phyloP scores from a whole-genome alignment of 108 stramenopile species.

The Seminavis robusta region DNA sequence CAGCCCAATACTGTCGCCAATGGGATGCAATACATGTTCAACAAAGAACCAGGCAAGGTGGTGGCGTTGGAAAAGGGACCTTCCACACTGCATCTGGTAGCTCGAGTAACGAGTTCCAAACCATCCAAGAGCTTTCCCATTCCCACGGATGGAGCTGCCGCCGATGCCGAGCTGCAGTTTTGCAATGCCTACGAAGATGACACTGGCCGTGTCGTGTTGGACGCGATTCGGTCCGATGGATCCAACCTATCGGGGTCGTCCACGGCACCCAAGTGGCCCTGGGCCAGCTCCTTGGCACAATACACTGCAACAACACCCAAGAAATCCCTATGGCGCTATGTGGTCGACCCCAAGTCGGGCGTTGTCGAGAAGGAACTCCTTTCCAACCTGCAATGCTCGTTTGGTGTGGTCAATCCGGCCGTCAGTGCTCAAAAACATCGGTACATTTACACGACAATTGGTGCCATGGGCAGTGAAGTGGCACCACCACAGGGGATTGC shows the following conservation, averaged over 20 bases:
- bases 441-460: conserved; percentile 64
- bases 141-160: conserved; percentile 53
- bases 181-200: conserved; percentile 77
- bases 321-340: conserved; percentile 72
- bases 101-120: conserved; percentile 44
- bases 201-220: conserved; percentile 56
- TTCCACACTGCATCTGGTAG: conserved; percentile 58
- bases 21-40: conserved; percentile 71
- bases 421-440: conserved; percentile 57
- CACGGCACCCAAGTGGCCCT: conserved; percentile 52
- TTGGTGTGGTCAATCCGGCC: conserved; percentile 67
- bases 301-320: conserved; percentile 43
- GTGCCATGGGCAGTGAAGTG: conserved; percentile 44
- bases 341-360: conserved; percentile 37
- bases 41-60: conserved; percentile 74
- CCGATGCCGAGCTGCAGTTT: conserved; percentile 72
- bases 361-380: conserved; percentile 54
- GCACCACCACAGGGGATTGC: conserved; percentile 84
- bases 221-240: conserved; percentile 70
- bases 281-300: conserved; percentile 51
- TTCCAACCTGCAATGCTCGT: conserved; percentile 57
- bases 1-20: conserved; percentile 58
- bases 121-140: conserved; percentile 44
- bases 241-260: background rate
- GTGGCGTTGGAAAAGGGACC: conserved; percentile 18